Base-by-base conservation (phyloP, 257 asterid species). In the Jasminum sambac region DNA sequence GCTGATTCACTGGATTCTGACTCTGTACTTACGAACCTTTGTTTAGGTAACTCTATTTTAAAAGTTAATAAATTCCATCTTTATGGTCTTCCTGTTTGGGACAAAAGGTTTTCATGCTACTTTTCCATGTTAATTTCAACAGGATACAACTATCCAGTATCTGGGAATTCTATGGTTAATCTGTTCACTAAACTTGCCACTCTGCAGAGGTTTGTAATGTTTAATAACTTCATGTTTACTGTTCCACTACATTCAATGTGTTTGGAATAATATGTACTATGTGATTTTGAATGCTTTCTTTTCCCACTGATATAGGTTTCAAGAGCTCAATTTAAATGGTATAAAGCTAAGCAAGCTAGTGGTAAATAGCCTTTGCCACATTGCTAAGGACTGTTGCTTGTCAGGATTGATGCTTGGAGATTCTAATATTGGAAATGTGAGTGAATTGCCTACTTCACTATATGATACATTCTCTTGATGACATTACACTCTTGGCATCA, bases 261-360 rank as follows among this genome's bases (percentile, higher is more conserved):
- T 23, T 41, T 67, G 79, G 9, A 26, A 60, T 67, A 48, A 72
- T 48, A 61, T 59, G 64, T 19, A 38, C 60, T 1, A 64, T 55
- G 46, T 50, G n/a, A 12, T 40, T 65, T 48, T 59, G 14, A 68
- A 62, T 14, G 44, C 60, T 14, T 25, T 74, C 58, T 64, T 61
- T 64, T 77, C 43, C 41, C 52, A 4, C 36, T 70, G 52, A 71
- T 57, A 50, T 69, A 94, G 99, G 79, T 88, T 95, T 85, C 95
- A 89, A 83, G 96, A 88, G 81, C 93, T 95, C 76, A 80, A 80
- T 81, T 78, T 95, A 68, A 81, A 72, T 75, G 96, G 96, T 64
- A 85, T 95, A 73, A 91, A 92, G 81, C 87, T 95, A 76, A 83
- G 88, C 88, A 87, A 83, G 80, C 88, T 89, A 55, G 88, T 91